Conservation (phyloP, 768 basidiomycete genomes). For the Amanita muscaria region DNA sequence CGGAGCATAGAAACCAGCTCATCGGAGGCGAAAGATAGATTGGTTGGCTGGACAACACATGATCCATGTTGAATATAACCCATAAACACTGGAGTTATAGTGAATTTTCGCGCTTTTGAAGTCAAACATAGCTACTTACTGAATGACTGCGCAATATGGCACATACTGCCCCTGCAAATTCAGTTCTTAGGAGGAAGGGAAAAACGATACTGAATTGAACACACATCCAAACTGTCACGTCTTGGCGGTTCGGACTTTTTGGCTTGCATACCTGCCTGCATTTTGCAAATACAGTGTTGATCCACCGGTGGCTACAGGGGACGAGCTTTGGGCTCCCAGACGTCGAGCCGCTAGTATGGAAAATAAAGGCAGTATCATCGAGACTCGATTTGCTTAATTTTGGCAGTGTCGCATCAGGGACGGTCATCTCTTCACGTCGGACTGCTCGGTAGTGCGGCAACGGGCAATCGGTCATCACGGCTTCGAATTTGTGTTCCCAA, state of each 20-base stretch:
- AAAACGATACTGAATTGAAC: conserved; percentile 22
- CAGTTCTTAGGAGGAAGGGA: no score
- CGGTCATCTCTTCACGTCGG: conserved; percentile 28
- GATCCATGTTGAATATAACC: conserved; percentile 65
- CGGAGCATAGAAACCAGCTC: conserved; percentile 68
- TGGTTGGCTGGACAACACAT: conserved; percentile 65
- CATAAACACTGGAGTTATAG: conserved; percentile 47
- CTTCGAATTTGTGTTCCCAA: conserved; percentile 48
- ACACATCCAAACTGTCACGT: conserved; percentile 69
- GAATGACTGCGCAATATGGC: conserved; percentile 71
- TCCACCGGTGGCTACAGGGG: conserved; percentile 60
- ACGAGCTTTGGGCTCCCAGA: conserved; percentile 80
- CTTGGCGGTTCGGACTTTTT: conserved; percentile 41
- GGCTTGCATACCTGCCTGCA: conserved; percentile 44
- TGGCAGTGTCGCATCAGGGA: conserved; percentile 32
- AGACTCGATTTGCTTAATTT: conserved; percentile 27
- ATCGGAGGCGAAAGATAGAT: conserved; percentile 52
- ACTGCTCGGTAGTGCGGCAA: conserved; percentile 40
- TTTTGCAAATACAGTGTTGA: conserved; percentile 54
- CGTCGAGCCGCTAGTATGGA: conserved; percentile 77
- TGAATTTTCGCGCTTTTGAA: conserved; percentile 10
- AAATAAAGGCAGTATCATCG: conserved; percentile 52
- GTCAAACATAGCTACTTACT: conserved; percentile 36
- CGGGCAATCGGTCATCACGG: conserved; percentile 35
- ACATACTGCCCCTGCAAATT: conserved; percentile 68